These are phyloP conservation scores for Xerocomus amazonicus DNA, from an alignment of 1,284 basidiomycete genomes.

Conservation along the genomic window DNA sequence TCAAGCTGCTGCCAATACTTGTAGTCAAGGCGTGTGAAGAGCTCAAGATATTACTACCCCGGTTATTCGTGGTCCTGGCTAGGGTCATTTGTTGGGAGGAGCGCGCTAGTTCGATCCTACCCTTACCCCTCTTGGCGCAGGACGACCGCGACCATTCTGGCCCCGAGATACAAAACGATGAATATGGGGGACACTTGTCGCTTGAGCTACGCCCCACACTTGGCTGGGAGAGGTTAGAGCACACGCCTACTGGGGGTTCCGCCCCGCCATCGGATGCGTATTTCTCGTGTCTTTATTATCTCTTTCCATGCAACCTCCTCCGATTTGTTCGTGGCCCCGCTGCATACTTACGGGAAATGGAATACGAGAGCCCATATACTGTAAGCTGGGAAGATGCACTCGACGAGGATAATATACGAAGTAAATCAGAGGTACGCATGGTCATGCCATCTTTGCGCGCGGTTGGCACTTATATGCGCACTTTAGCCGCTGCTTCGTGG, in stretches of 20 bases:
- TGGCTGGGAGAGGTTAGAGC: conserved; percentile 61
- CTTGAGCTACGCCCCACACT: conserved; percentile 51
- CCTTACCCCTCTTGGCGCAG: conserved; percentile 29
- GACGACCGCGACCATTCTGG: conserved; percentile 34
- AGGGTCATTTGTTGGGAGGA: conserved; percentile 71
- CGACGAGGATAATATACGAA: conserved; percentile 69
- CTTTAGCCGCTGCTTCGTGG: conserved; percentile 63
- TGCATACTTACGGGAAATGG: conserved; percentile 52
- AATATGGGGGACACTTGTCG: conserved; percentile 19
- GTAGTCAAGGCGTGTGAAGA: conserved; percentile 57
- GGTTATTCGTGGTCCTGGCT: conserved; percentile 60
- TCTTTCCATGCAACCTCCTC: conserved; percentile 83
- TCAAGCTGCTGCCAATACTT: conserved; percentile 69
- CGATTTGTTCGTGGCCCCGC: conserved; percentile 69
- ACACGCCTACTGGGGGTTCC: conserved; percentile 49
- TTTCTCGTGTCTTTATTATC: conserved; percentile 81
- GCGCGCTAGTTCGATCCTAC: conserved; percentile 33
- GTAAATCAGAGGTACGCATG: conserved; percentile 55
- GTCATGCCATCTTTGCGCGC: neutral
- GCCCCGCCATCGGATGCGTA: conserved; percentile 57
- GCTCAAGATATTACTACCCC: conserved; percentile 57
- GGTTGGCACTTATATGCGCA: conserved; percentile 6
- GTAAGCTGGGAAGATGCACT: conserved; percentile 63
- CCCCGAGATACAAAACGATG: conserved; percentile 35
- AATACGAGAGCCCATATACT: conserved; percentile 53